These are phyloP conservation scores for Begonia fuchsioides DNA, from an alignment of 306 rosid genomes.

Conservation along the genomic window DNA sequence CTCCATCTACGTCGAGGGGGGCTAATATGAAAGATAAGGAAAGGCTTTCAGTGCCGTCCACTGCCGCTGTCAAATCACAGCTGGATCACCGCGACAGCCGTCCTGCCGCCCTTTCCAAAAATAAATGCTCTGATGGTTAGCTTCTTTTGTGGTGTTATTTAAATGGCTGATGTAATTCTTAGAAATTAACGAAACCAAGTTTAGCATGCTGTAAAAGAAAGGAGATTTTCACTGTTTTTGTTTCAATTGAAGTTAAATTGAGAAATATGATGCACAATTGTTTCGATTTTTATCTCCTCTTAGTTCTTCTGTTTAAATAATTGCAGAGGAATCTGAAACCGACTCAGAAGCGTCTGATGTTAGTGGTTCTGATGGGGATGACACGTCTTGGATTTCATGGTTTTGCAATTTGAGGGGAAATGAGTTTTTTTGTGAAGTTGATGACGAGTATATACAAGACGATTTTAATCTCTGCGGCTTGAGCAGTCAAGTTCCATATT, in stretches of 20 bases:
- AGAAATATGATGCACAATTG: background rate
- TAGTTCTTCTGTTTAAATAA: constrained; percentile 1
- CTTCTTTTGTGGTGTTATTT: background rate
- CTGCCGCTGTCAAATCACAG: constrained; percentile 47
- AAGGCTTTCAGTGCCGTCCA: constrained; percentile 31
- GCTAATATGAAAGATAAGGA: constrained; percentile 34
- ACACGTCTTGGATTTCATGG: constrained; percentile 98
- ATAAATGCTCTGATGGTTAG: constrained; percentile 44
- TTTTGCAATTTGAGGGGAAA: constrained; percentile 97
- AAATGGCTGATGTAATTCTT: background rate
- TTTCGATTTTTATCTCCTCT: background rate
- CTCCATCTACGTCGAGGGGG: constrained; percentile 40
- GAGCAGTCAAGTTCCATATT: constrained; percentile 98
- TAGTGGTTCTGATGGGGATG: constrained; percentile 94
- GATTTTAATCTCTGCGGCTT: constrained; percentile 91
- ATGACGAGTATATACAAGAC: constrained; percentile 95
- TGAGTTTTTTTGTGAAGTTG: constrained; percentile 94
- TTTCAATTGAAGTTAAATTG: background rate
- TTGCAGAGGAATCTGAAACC: constrained; percentile 91
- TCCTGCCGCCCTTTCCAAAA: constrained; percentile 28
- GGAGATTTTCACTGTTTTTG: no score
- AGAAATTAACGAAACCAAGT: no score
- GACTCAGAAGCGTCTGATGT: constrained; percentile 96
- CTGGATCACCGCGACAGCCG: constrained; percentile 37
- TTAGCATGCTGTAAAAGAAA: no score